Conservation (phyloP, 352 stramenopile species). For the Globisporangium nagaii region DNA sequence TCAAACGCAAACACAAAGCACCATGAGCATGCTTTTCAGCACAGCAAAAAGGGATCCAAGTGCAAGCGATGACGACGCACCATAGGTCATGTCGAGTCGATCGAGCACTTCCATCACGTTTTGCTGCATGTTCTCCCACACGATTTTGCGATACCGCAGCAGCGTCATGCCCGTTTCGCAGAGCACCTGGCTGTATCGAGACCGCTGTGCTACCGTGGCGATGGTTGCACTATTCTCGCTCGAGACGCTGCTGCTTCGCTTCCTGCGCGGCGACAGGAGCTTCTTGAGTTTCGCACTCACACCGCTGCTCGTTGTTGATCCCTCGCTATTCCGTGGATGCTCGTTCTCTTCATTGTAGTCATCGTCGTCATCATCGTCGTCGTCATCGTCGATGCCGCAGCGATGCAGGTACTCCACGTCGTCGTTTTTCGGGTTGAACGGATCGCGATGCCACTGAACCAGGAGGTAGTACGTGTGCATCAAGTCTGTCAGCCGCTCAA, state of each 20-base stretch:
- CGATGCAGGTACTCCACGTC: slow-evolving; percentile 68
- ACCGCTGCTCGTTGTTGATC: slow-evolving; percentile 8
- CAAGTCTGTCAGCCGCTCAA: slow-evolving; percentile 69
- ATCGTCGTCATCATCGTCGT: slow-evolving; percentile 66
- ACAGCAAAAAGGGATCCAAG: no score
- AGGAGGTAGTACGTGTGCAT: slow-evolving; percentile 89
- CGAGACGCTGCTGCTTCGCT: slow-evolving; percentile 28
- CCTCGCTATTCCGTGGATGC: slow-evolving; percentile 3
- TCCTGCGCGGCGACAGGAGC: slow-evolving; percentile 22
- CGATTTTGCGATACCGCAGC: slow-evolving; percentile 73
- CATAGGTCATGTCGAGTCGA: slow-evolving; percentile 65
- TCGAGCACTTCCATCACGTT: slow-evolving; percentile 68
- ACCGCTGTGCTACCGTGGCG: slow-evolving; percentile 17
- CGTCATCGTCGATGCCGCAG: slow-evolving; percentile 75
- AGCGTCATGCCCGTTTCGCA: slow-evolving; percentile 78
- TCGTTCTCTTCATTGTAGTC: slow-evolving; percentile 40
- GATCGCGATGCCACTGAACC: slow-evolving; percentile 85
- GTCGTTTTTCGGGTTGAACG: slow-evolving; percentile 78
- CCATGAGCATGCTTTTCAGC: neutral
- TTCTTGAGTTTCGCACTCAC: slow-evolving; percentile 13
- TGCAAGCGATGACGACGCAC: slow-evolving; percentile 30
- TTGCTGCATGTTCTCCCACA: slow-evolving; percentile 86
- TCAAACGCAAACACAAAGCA: neutral
- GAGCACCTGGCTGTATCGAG: slow-evolving; percentile 57
- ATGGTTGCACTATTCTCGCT: slow-evolving; percentile 11